Base-by-base conservation (phyloP, 2,329 filamentous ascomycete species). In the Lizonia empirigonia region DNA sequence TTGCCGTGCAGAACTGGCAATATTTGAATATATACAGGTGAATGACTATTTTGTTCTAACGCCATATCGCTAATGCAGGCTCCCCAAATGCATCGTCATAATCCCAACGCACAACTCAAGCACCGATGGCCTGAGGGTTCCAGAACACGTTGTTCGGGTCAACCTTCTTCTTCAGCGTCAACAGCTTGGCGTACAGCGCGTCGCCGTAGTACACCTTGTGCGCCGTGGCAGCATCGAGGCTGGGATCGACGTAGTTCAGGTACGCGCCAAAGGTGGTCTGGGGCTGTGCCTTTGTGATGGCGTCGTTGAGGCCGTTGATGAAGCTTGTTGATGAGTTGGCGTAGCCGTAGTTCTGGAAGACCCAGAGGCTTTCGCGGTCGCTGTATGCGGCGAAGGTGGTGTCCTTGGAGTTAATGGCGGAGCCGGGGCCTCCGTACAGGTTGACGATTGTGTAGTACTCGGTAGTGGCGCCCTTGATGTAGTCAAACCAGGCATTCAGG, bases 181-280 rank as follows among this genome's bases (percentile, higher is more conserved):
- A 60, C 42, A 78, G 51, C 50, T 62, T 65, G 7, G 52, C 29
- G 36, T 72, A 76, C 16, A 73, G 53, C 12, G 62, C 69, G 10
- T 71, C 63, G 5, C 78, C 72, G 55, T 78, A 83, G 66, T 83
- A 82, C 55, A 79, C 63, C 51, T 76, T 63, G 55, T 80, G 76
- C 2, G 81, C 81, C n/a, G 72, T 72, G 2, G 71, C 71, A n/a
- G 75, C 71, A 60, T 73, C 71, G 50, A 82, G 70, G 34, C 69
- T 74, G 0, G 80, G 75, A 59, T 83, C 81, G 4, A 80, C 76
- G 44, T 83, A 83, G 70, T 83, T 83, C 57, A 78, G 70, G 55
- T 83, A 83, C 50, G 77, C 78, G 15, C 77, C 78, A 66, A 78
- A 80, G 7, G 69, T 58, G 1, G 68, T 72, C 27, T 71, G 58